Conservation (phyloP, 805 yeast species). For the Kodamaea fukazawae region DNA sequence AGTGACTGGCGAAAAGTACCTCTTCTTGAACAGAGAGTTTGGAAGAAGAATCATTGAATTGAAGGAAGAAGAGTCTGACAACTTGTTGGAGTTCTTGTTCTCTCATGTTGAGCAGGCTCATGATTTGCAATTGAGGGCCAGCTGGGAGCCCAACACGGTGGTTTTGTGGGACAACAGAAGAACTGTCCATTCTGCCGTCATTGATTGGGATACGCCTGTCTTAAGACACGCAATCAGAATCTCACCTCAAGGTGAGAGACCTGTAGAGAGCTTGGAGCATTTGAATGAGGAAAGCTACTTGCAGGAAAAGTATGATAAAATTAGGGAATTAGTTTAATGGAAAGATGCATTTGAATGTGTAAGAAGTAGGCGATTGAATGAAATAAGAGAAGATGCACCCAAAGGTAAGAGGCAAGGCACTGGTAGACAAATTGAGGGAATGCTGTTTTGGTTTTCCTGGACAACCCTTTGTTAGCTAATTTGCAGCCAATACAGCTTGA, state of each 20-base stretch:
- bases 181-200: conserved; percentile 63
- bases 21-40: conserved; percentile 59
- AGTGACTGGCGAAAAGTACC: conserved; percentile 59
- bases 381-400: too few species aligned
- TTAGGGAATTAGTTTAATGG: too few species aligned
- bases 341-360: too few species aligned
- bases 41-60: conserved; percentile 67
- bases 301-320: conserved; percentile 1
- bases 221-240: conserved; percentile 73
- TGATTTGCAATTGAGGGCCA: conserved; percentile 67
- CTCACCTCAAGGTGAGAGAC: conserved; percentile 72
- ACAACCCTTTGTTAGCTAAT: too few species aligned
- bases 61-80: conserved; percentile 68
- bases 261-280: conserved; percentile 44
- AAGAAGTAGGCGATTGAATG: too few species aligned
- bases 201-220: conserved; percentile 67
- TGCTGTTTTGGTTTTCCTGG: too few species aligned
- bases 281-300: conserved; percentile 21
- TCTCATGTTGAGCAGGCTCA: conserved; percentile 50
- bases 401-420: too few species aligned
- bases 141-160: conserved; percentile 68
- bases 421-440: too few species aligned
- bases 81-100: conserved; percentile 55
- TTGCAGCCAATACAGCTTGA: too few species aligned
- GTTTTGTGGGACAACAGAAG: conserved; percentile 81